Base-by-base conservation (phyloP, 306 rosid species). In the Calophaca sinica region DNA sequence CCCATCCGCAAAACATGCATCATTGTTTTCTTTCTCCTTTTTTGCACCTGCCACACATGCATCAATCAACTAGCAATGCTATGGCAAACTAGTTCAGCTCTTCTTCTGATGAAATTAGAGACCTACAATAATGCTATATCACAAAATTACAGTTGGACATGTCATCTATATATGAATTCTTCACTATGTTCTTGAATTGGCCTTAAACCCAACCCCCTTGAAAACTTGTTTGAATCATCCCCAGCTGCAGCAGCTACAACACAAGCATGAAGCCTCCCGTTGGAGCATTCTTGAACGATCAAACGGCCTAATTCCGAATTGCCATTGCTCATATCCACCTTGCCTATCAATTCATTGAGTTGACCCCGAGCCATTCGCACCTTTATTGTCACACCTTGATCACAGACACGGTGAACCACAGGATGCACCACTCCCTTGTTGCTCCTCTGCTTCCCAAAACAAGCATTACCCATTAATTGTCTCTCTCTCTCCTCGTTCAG, bases 271-370 rank as follows among this genome's bases (percentile, higher is more conserved):
- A 84, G 49, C 79, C 68, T 80, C 9, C 87, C 88, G 12, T 70
- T 48, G 35, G 73, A 44, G 63, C 91, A 87, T 46, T 84, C 84
- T 28, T 57, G 42, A 42, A 84, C 29, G 67, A 87, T 82, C 71
- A 71, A 76, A 5, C 49, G 41, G 28, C 85, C 85, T 3, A 84
- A 41, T 28, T 82, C 79, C 0, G 62, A 66, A 61, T 52, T 7
- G 1, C 51, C 81, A 77, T 74, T 33, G 57, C 61, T 77, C 15
- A 29, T 42, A 36, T 79, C 78, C 48, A 79, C 83, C 69, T 72
- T 82, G 8, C 20, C 81, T 48, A 66, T 61, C 51, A 87, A 38
- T 74, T 85, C 85, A 54, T 71, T 20, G 13, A 82, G 84, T 68
- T 87, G 74, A 12, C 54, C 35, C 2, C 4, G 39, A 0, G 57